phyloP scores from a whole-genome alignment of 495 filamentous ascomycete species.

The Daldinia childiae region DNA sequence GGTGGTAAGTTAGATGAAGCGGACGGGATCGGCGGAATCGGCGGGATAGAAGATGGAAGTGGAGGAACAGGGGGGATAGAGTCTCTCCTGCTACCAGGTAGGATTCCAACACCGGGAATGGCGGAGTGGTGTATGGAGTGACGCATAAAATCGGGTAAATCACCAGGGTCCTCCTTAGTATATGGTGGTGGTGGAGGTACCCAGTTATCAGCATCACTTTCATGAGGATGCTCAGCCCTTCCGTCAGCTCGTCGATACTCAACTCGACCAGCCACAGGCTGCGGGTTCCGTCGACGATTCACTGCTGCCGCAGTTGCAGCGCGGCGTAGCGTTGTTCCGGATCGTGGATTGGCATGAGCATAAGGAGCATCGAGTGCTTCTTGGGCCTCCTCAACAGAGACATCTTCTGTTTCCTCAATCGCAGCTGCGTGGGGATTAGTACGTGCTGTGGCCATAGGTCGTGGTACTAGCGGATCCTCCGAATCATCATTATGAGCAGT shows the following conservation, averaged over 20 bases:
- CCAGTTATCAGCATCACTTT: constrained; percentile 93
- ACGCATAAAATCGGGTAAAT: constrained; percentile 54
- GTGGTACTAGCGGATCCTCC: constrained; percentile 56
- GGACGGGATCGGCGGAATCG: constrained; percentile 24
- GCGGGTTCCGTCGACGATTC: constrained; percentile 70
- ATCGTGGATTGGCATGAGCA: constrained; percentile 80
- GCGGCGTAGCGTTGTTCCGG: constrained; percentile 75
- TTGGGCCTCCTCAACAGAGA: constrained; percentile 59
- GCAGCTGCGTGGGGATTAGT: constrained; percentile 5
- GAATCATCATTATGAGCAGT: constrained; percentile 48
- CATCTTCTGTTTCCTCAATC: constrained; percentile 39
- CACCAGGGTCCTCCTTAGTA: constrained; percentile 70
- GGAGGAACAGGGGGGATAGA: constrained; percentile 48
- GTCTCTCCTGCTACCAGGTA: constrained; percentile 6
- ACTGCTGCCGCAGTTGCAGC: constrained; percentile 80
- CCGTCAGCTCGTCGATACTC: constrained; percentile 69
- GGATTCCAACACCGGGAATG: constrained; percentile 30
- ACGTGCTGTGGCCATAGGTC: constrained; percentile 48
- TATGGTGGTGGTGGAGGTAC: constrained; percentile 93
- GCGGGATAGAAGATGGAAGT: constrained; percentile 44
- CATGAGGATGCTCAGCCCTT: constrained; percentile 76
- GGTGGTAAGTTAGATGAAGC: background rate
- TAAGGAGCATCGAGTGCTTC: constrained; percentile 75
- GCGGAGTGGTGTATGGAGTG: constrained; percentile 49
- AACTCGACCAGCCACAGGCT: constrained; percentile 50